Base-by-base conservation (phyloP, 1,284 basidiomycete species). In the Irpex rosettiformis region DNA sequence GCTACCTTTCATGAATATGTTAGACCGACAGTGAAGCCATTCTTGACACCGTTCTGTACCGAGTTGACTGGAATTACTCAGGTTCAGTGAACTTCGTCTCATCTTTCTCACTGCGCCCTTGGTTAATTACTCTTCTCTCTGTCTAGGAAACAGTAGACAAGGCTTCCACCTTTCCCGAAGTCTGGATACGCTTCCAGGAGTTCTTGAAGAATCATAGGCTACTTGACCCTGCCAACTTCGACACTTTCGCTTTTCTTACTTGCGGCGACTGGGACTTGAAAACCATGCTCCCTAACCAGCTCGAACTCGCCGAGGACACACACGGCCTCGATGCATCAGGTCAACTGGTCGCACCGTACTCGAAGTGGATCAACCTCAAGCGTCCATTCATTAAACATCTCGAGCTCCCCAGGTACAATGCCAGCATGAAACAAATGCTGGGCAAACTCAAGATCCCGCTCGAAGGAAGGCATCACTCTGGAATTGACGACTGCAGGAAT, bases 401-500 rank as follows among this genome's bases (percentile, higher is more conserved):
- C 47, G 56, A 61, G 2, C 28, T 61, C 33, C 40, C 62, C 27
- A 63, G 62, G 16, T 57, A 65, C 51, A 48, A 66, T 42, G 60
- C 61, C 28, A 68, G 66, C 48, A 71, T 73, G 71, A 54, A 54
- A 8, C 61, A 56, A 22, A 73, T 72, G 70, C 61, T 72, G 22
- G 51, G 55, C 13, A 56, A 60, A 49, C 61, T 67, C 58, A 59
- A 65, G 29, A 60, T 72, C 58, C 58, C 66, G 43, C 55, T 72
- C 51, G 74, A 75, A 62, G 76, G 76, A 4, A 67, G 72, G 24
- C 72, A 76, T 60, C 76, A 78, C 57, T 76, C 74, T 13, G 76
- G 76, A 2, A 70, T 78, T 52, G 75, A 77, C 59, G 76, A 77
- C 61, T 75, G 75, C 58, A 68, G 61, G 59, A 77, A 78, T 58